Conservation (phyloP, 495 filamentous ascomycete genomes). For the Venustampulla echinocandica region DNA sequence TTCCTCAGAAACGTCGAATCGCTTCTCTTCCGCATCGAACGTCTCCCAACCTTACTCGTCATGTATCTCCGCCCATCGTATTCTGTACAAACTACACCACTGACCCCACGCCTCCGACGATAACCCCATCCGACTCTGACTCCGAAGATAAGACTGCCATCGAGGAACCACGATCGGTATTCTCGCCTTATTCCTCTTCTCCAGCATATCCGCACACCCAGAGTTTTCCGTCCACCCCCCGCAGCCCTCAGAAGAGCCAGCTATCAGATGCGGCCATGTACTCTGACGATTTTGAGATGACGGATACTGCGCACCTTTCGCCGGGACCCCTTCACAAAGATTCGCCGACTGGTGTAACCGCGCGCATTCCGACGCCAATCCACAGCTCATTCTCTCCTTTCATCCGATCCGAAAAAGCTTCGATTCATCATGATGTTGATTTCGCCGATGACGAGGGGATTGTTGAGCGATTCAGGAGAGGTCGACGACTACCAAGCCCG, state of each 20-base stretch:
- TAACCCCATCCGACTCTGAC: slow-evolving; percentile 24
- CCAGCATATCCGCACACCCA: slow-evolving; percentile 11
- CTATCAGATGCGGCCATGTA: slow-evolving; percentile 11
- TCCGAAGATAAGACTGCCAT: slow-evolving; percentile 14
- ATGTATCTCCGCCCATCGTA: slow-evolving; percentile 4
- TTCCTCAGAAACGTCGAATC: slow-evolving; percentile 21
- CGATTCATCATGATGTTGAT: slow-evolving; percentile 4
- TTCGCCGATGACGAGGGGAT: slow-evolving; percentile 21
- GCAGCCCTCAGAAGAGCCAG: slow-evolving; percentile 15
- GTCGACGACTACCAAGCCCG: slow-evolving; percentile 22
- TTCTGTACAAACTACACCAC: slow-evolving; percentile 13
- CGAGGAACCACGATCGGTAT: slow-evolving; percentile 19
- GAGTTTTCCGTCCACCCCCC: slow-evolving; percentile 13
- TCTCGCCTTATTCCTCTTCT: slow-evolving; percentile 19
- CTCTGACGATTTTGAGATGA: slow-evolving; percentile 23
- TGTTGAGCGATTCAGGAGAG: slow-evolving; percentile 15
- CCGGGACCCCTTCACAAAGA: slow-evolving; percentile 20
- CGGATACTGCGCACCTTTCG: slow-evolving; percentile 17
- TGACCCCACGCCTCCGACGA: slow-evolving; percentile 21
- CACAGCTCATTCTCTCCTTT: slow-evolving; percentile 21
- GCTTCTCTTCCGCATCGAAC: slow-evolving; percentile 19
- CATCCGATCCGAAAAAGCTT: slow-evolving; percentile 16
- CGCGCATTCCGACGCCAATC: slow-evolving; percentile 25
- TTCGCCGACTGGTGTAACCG: slow-evolving; percentile 16
- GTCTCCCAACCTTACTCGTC: slow-evolving; percentile 12